Evolutionary conservation across 2,329 filamentous ascomycete genomes (phyloP).

Genomic region (Phaeosphaeriaceae sp.): DNA sequence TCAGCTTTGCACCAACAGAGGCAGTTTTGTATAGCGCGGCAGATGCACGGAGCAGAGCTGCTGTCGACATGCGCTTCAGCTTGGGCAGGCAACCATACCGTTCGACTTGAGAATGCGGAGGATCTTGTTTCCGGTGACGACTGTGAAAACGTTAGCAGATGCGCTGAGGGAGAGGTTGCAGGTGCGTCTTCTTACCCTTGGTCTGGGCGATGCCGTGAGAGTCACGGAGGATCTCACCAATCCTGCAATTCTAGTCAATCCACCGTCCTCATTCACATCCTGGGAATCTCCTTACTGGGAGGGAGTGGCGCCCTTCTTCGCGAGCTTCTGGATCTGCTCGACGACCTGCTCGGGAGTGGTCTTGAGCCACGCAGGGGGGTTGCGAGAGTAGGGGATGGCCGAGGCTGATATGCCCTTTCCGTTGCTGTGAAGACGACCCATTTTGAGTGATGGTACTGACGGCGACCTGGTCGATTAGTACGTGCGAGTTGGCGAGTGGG

Average conservation of each 20-base stretch:
- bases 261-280: neutral
- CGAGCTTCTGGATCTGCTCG: conserved; percentile 99
- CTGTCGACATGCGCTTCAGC: conserved; percentile 51
- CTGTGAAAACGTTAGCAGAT: conserved; percentile 48
- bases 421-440: conserved; percentile 99
- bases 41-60: conserved; percentile 42
- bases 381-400: conserved; percentile 95
- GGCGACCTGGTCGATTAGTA: conserved; percentile 34
- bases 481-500: conserved; percentile 24
- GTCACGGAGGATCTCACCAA: conserved; percentile 98
- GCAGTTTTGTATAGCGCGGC: conserved; percentile 76
- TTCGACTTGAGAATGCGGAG: conserved; percentile 97
- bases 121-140: conserved; percentile 90
- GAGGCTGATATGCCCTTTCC: conserved; percentile 99
- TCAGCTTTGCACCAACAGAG: conserved; percentile 49
- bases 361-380: conserved; percentile 94
- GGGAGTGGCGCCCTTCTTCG: conserved; percentile 97
- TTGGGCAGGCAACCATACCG: conserved; percentile 74
- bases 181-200: conserved; percentile 72
- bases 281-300: conserved; percentile 66
- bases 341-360: conserved; percentile 98
- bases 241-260: conserved; percentile 54
- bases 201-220: conserved; percentile 98
- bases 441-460: conserved; percentile 59
- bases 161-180: neutral